These are phyloP conservation scores for Pythium utonaiense DNA, from an alignment of 352 stramenopile genomes.

Conservation along the genomic window DNA sequence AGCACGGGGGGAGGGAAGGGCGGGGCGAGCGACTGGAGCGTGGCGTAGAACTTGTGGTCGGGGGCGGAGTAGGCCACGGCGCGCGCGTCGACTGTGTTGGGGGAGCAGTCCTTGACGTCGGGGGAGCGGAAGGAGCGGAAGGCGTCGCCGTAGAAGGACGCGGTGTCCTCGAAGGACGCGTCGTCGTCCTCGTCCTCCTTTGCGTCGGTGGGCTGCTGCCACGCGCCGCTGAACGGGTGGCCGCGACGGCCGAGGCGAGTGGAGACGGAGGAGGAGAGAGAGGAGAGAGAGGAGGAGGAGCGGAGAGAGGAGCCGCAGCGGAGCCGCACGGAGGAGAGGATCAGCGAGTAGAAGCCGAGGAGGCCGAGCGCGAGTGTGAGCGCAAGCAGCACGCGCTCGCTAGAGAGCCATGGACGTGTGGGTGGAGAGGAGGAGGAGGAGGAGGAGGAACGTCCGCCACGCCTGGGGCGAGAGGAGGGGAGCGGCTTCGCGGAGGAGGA, in stretches of 20 bases:
- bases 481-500: not conserved
- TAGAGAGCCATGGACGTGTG: not conserved
- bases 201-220: not conserved
- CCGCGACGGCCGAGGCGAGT: not conserved
- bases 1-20: slow-evolving; percentile 23
- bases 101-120: slow-evolving; percentile 9
- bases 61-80: not conserved
- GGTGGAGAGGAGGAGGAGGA: slow-evolving; percentile 4
- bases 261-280: not conserved
- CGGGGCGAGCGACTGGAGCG: slow-evolving; percentile 7
- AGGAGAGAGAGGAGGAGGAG: not conserved
- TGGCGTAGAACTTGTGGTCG: slow-evolving; percentile 10
- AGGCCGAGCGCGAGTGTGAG: not conserved
- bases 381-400: slow-evolving; percentile 1
- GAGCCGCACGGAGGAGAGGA: slow-evolving; percentile 7
- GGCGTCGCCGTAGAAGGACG: no score
- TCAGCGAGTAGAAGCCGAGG: slow-evolving; percentile 7
- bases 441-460: not conserved
- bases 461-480: not conserved
- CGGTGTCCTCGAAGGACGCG: no score
- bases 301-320: not conserved
- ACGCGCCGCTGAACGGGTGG: not conserved
- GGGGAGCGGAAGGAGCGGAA: not conserved
- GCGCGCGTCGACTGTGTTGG: slow-evolving; percentile 5
- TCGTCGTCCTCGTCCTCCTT: not conserved